A percentile compares a stretch with the other conserved stretches of the same genome.
Evolutionary conservation across 768 basidiomycete species (phyloP).

Genomic region (Termitomyces sp.): DNA sequence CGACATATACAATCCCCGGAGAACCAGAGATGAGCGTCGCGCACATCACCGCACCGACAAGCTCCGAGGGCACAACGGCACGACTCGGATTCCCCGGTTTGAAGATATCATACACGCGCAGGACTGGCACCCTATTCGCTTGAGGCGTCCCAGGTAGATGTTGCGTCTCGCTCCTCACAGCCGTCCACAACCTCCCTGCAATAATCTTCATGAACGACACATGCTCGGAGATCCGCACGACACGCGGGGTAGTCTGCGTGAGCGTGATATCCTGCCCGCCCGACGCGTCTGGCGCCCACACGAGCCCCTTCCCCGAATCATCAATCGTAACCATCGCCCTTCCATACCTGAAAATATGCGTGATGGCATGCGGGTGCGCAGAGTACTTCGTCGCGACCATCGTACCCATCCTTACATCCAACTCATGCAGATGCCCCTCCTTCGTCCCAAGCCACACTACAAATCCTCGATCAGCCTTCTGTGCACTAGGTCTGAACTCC

Average conservation of each 20-base stretch:
- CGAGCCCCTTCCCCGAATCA: conserved; percentile 77
- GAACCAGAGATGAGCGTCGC: conserved; percentile 72
- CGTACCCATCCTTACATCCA: conserved; percentile 64
- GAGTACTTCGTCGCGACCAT: conserved; percentile 56
- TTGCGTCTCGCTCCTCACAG: conserved; percentile 50
- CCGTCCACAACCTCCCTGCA: conserved; percentile 66
- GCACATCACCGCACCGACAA: conserved; percentile 79
- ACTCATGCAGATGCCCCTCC: conserved; percentile 83
- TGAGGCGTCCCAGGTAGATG: conserved; percentile 25
- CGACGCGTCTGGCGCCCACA: conserved; percentile 56
- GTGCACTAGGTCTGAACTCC: conserved; percentile 62
- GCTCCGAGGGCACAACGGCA: conserved; percentile 59
- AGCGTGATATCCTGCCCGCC: conserved; percentile 43
- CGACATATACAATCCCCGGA: conserved; percentile 71
- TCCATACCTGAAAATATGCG: conserved; percentile 51
- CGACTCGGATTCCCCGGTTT: conserved; percentile 53
- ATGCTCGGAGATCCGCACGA: conserved; percentile 74
- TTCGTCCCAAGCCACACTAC: conserved; percentile 87
- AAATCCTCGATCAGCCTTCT: conserved; percentile 49
- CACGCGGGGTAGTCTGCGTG: conserved; percentile 46
- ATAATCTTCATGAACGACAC: conserved; percentile 76
- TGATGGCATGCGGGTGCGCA: conserved; percentile 65
- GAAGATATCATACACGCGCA: conserved; percentile 80
- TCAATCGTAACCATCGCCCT: conserved; percentile 3
- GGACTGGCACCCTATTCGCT: conserved; percentile 58